These are phyloP conservation scores for Aspergillus flavus DNA, from an alignment of 2,329 filamentous ascomycete genomes.

Conservation along the genomic window DNA sequence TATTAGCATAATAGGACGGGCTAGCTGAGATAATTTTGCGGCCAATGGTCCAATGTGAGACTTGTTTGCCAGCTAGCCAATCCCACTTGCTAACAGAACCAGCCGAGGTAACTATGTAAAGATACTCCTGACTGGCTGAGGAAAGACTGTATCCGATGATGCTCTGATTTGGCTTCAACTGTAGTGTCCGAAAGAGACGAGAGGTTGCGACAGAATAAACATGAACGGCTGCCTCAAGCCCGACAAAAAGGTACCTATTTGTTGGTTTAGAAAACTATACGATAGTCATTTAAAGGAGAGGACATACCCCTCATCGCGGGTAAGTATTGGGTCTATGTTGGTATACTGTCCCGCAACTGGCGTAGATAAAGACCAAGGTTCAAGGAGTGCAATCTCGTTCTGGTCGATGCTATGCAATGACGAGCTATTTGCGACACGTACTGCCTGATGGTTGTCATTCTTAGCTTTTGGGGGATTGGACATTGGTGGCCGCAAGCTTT, in stretches of 20 bases:
- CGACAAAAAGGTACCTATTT: slow-evolving; percentile 70
- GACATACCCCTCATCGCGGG: slow-evolving; percentile 57
- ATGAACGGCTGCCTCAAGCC: slow-evolving; percentile 73
- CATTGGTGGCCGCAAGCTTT: slow-evolving; percentile 11
- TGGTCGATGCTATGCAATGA: slow-evolving; percentile 19
- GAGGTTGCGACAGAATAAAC: slow-evolving; percentile 83
- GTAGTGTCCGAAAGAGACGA: slow-evolving; percentile 73
- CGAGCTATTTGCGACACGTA: not conserved
- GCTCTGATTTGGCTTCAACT: slow-evolving; percentile 50
- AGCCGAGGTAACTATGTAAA: slow-evolving; percentile 56
- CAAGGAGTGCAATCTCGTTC: slow-evolving; percentile 10
- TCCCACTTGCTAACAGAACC: slow-evolving; percentile 61
- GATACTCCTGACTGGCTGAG: slow-evolving; percentile 50
- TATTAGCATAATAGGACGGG: slow-evolving; percentile 20
- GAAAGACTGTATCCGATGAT: slow-evolving; percentile 58
- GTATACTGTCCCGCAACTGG: slow-evolving; percentile 59
- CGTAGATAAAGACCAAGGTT: slow-evolving; percentile 52
- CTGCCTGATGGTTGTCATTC: not conserved
- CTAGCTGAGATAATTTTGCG: slow-evolving; percentile 37
- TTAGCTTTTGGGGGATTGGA: not conserved
- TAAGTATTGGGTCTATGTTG: slow-evolving; percentile 59
- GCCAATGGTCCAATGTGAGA: slow-evolving; percentile 48
- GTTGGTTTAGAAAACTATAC: slow-evolving; percentile 4
- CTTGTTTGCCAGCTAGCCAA: slow-evolving; percentile 54
- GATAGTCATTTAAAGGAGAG: not conserved